These are phyloP conservation scores for Candida albicans DNA, from an alignment of 1,139 yeast species.

Conservation along the genomic window DNA sequence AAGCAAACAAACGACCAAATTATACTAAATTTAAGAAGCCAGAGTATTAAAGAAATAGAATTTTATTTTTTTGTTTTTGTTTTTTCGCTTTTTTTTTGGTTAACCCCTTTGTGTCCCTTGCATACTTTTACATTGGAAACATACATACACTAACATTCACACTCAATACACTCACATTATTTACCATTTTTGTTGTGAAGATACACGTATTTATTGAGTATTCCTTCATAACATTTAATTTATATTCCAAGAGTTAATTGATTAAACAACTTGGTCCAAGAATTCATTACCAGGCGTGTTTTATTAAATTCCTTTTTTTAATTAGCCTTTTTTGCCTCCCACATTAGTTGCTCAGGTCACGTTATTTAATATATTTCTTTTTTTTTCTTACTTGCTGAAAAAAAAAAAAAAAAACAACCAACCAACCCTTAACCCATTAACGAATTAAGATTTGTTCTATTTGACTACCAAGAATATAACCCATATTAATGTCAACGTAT, in stretches of 20 bases:
- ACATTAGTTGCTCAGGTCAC: too few species aligned
- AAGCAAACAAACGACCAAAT: too few species aligned
- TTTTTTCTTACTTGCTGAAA: too few species aligned
- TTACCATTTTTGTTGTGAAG: not conserved
- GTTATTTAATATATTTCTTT: too few species aligned
- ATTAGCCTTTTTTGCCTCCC: too few species aligned
- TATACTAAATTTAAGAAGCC: not conserved
- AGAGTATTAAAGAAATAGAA: not conserved
- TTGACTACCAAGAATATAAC: not conserved
- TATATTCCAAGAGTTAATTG: too few species aligned
- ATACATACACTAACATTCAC: not conserved
- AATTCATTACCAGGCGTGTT: too few species aligned
- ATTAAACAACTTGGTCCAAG: too few species aligned
- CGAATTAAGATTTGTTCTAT: conserved; percentile 1
- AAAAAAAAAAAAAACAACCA: too few species aligned
- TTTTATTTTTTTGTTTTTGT: not conserved
- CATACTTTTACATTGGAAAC: conserved; percentile 4
- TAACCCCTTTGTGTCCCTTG: conserved; percentile 1
- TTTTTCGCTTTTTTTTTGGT: not conserved
- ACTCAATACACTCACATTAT: not conserved
- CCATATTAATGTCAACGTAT: conserved; percentile 13
- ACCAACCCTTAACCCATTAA: not conserved
- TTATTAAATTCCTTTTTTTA: too few species aligned
- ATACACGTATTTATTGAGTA: not conserved
- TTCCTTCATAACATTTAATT: not conserved